Conservation (phyloP, 768 basidiomycete genomes). For the Russula abietina region DNA sequence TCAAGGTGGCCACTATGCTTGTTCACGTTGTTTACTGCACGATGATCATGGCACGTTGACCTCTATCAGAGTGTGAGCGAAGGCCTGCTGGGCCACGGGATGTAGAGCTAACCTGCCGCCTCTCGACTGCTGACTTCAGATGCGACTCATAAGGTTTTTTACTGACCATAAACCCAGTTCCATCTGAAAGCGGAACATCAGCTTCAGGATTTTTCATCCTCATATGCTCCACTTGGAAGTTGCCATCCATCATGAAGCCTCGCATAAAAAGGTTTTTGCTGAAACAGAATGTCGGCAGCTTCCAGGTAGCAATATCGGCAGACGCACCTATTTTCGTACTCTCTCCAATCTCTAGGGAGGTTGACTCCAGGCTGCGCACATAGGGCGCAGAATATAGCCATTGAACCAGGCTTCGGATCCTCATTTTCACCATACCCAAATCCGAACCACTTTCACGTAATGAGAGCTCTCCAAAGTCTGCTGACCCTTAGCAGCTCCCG, state of each 20-base stretch:
- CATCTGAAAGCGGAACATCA: not conserved
- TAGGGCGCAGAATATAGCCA: no score
- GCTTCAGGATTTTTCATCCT: not conserved
- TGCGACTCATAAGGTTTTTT: not conserved
- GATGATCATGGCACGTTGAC: not conserved
- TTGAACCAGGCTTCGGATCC: no score
- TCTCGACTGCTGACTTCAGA: not conserved
- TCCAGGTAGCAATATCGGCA: no score
- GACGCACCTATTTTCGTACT: no score
- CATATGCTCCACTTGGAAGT: no score
- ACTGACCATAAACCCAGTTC: conserved; percentile 2
- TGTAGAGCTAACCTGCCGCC: not conserved
- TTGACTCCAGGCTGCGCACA: no score
- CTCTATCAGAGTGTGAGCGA: not conserved
- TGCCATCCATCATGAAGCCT: no score
- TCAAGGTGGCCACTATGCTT: no score
- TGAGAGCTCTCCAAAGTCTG: not conserved
- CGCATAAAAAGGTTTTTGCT: no score
- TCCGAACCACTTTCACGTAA: not conserved
- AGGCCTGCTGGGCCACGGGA: not conserved
- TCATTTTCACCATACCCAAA: not conserved
- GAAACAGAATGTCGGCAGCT: no score
- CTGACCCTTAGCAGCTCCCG: not conserved
- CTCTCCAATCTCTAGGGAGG: no score
- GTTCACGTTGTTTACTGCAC: no score